These are phyloP conservation scores for Arachnomyces sp. DNA, from an alignment of 2,329 filamentous ascomycete species.

Conservation along the genomic window DNA sequence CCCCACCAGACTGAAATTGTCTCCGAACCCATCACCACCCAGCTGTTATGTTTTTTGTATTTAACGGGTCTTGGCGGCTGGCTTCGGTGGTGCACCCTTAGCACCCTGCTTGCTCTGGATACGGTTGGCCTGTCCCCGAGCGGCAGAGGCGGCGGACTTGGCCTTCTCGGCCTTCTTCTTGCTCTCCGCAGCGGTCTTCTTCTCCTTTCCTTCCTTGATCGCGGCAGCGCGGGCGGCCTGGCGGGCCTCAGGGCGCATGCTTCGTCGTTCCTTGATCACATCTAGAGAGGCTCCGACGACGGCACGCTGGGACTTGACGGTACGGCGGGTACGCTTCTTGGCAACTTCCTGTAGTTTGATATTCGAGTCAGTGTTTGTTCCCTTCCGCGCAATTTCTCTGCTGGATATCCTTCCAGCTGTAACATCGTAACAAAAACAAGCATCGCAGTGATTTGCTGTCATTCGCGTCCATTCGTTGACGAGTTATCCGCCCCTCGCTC, in stretches of 20 bases:
- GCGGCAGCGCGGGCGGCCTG: constrained; percentile 79
- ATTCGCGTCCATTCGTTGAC: background rate
- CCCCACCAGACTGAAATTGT: constrained; percentile 20
- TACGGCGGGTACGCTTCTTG: constrained; percentile 98
- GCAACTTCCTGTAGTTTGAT: constrained; percentile 76
- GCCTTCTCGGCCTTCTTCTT: constrained; percentile 99
- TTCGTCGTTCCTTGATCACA: constrained; percentile 98
- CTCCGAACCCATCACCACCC: too few species aligned
- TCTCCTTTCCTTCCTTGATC: constrained; percentile 98
- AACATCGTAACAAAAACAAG: constrained; percentile 11
- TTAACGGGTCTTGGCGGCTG: constrained; percentile 81
- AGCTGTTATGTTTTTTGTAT: constrained; percentile 5
- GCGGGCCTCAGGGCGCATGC: constrained; percentile 90
- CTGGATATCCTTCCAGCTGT: too few species aligned
- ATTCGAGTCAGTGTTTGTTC: background rate
- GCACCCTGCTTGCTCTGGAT: constrained; percentile 95
- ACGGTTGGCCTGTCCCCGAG: constrained; percentile 70
- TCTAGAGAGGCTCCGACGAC: constrained; percentile 99
- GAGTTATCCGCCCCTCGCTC: too few species aligned
- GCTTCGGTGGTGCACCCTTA: constrained; percentile 83
- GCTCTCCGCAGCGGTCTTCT: constrained; percentile 80
- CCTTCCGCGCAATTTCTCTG: too few species aligned
- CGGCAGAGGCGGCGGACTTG: constrained; percentile 68
- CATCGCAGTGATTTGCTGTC: constrained; percentile 15
- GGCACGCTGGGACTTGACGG: constrained; percentile 97